phyloP scores from a whole-genome alignment of 345 rosid genomes.

The Barbarea vulgaris region DNA sequence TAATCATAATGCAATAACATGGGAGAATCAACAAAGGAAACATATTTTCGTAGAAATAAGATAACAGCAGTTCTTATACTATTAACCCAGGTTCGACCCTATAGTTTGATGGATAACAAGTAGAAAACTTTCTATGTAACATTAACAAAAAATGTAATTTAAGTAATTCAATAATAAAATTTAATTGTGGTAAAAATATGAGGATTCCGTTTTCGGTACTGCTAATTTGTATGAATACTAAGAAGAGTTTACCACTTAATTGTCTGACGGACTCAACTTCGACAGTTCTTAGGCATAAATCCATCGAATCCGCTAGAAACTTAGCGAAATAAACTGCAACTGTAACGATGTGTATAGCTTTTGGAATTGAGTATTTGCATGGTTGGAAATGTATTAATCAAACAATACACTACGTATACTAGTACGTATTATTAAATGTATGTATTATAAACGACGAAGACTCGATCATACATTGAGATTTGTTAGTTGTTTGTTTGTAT shows the following conservation, averaged over 20 bases:
- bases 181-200: not conserved
- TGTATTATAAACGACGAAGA: not conserved
- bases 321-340: too few relatives aligned
- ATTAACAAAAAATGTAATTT: not conserved
- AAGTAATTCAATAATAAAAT: not conserved
- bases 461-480: not conserved
- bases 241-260: too few relatives aligned
- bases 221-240: too few relatives aligned
- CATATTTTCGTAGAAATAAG: not conserved
- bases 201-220: too few relatives aligned
- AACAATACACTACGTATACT: not conserved
- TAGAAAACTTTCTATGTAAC: not conserved
- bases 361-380: too few relatives aligned
- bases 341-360: too few relatives aligned
- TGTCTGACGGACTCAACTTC: too few relatives aligned
- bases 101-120: not conserved
- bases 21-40: not conserved
- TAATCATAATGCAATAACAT: slow-evolving; percentile 23
- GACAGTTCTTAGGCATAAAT: too few relatives aligned
- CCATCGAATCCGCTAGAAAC: too few relatives aligned
- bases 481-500: not conserved
- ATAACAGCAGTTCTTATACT: not conserved
- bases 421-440: not conserved
- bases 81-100: not conserved
- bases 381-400: not conserved